These are phyloP conservation scores for Euphorbia celastroides DNA, from an alignment of 441 rosid genomes.

Conservation along the genomic window DNA sequence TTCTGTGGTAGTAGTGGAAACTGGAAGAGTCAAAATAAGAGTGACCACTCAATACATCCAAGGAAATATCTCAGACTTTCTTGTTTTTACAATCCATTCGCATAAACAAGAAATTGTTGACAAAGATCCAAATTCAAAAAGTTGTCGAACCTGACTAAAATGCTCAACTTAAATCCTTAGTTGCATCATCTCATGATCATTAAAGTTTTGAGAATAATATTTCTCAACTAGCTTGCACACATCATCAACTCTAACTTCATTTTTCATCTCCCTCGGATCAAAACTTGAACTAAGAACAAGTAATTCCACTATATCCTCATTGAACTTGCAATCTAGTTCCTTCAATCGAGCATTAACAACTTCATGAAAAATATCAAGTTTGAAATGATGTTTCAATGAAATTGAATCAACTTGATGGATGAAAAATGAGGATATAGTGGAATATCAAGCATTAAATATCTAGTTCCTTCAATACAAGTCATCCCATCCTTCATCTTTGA, in stretches of 20 bases:
- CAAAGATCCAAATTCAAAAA: too few relatives aligned
- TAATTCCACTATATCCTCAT: background rate
- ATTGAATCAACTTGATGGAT: background rate
- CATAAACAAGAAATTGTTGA: too few relatives aligned
- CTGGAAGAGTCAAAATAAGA: too few relatives aligned
- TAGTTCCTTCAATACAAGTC: background rate
- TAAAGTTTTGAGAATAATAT: too few relatives aligned
- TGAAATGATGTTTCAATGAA: background rate
- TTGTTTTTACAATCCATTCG: too few relatives aligned
- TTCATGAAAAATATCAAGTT: background rate
- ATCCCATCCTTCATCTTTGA: background rate
- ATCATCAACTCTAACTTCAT: background rate
- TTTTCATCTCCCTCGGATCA: background rate
- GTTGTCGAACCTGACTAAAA: too few relatives aligned
- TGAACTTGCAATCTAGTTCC: background rate
- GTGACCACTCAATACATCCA: too few relatives aligned
- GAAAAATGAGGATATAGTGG: background rate
- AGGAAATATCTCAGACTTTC: too few relatives aligned
- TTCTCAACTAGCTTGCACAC: background rate
- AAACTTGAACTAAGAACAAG: background rate
- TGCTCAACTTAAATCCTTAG: background rate
- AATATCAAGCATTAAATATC: background rate
- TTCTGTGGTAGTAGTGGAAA: too few relatives aligned
- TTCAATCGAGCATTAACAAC: background rate
- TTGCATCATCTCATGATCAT: background rate